Conservation (phyloP, 2,329 filamentous ascomycete species). For the Bipolaris cookei region DNA sequence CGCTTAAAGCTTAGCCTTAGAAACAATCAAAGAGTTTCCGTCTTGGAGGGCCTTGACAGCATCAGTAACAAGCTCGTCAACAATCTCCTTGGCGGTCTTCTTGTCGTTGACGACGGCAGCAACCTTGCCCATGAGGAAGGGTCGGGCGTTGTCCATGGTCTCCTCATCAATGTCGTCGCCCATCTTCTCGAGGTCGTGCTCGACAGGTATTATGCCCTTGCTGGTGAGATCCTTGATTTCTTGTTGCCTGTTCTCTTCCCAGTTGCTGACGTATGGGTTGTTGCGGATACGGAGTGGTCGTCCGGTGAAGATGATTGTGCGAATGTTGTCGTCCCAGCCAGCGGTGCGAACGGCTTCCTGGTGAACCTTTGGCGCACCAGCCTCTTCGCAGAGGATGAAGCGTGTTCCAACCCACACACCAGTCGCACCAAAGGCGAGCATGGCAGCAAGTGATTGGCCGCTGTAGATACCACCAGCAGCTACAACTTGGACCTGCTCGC, state of each 20-base stretch:
- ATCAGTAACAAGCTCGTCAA: slow-evolving; percentile 91
- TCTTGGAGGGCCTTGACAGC: slow-evolving; percentile 73
- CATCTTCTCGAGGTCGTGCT: slow-evolving; percentile 89
- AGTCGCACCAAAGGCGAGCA: slow-evolving; percentile 88
- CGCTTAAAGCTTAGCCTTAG: slow-evolving; percentile 46
- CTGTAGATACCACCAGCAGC: slow-evolving; percentile 95
- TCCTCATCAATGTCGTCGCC: slow-evolving; percentile 73
- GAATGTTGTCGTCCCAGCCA: slow-evolving; percentile 92
- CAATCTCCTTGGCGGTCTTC: slow-evolving; percentile 87
- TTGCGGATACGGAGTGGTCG: slow-evolving; percentile 91
- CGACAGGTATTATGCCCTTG: slow-evolving; percentile 91
- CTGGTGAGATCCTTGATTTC: slow-evolving; percentile 93
- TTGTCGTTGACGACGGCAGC: slow-evolving; percentile 92
- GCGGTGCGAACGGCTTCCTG: slow-evolving; percentile 94
- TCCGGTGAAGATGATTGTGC: slow-evolving; percentile 98
- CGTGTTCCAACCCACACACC: slow-evolving; percentile 97
- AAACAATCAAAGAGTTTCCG: slow-evolving; percentile 66
- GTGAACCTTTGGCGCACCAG: slow-evolving; percentile 89
- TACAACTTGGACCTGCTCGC: slow-evolving; percentile 85
- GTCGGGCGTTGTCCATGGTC: slow-evolving; percentile 86
- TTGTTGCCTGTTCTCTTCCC: slow-evolving; percentile 86
- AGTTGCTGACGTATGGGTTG: slow-evolving; percentile 93
- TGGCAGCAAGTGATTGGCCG: slow-evolving; percentile 85
- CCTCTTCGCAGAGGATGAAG: slow-evolving; percentile 93
- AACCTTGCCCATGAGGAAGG: slow-evolving; percentile 96